Evolutionary conservation across 202 grass and related monocot species (phyloP).

Genomic region (Zizania palustris): DNA sequence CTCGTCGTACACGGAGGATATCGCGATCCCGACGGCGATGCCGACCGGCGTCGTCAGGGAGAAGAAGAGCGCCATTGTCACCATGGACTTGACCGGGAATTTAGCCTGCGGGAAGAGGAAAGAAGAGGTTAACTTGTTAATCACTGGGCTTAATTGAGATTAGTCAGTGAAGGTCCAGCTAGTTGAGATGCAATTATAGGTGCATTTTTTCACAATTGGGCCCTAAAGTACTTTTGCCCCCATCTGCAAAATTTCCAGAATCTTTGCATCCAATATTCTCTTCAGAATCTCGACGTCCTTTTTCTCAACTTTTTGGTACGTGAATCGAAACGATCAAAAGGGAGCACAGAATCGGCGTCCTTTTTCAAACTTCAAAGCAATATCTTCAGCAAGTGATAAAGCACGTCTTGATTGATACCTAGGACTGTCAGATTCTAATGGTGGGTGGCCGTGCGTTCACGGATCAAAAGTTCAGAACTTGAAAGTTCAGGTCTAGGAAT

Average conservation of each 20-base stretch:
- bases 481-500: too few relatives aligned
- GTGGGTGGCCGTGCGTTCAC: too few relatives aligned
- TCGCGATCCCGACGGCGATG: slow-evolving; percentile 63
- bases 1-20: slow-evolving; percentile 68
- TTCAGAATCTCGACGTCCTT: background rate
- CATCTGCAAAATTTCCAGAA: background rate
- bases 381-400: background rate
- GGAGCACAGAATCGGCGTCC: background rate
- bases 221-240: background rate
- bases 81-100: slow-evolving; percentile 41
- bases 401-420: background rate
- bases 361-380: background rate
- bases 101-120: slow-evolving; percentile 37
- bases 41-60: slow-evolving; percentile 63
- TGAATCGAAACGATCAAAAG: background rate
- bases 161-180: background rate
- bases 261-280: background rate
- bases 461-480: too few relatives aligned
- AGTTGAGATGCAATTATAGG: too few relatives aligned
- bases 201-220: too few relatives aligned
- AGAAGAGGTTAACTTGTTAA: background rate
- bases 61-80: slow-evolving; percentile 71
- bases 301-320: background rate
- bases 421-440: too few relatives aligned
- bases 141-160: background rate